Evolutionary conservation across 1,284 basidiomycete genomes (phyloP).

Genomic region (Cryptococcus sp.): DNA sequence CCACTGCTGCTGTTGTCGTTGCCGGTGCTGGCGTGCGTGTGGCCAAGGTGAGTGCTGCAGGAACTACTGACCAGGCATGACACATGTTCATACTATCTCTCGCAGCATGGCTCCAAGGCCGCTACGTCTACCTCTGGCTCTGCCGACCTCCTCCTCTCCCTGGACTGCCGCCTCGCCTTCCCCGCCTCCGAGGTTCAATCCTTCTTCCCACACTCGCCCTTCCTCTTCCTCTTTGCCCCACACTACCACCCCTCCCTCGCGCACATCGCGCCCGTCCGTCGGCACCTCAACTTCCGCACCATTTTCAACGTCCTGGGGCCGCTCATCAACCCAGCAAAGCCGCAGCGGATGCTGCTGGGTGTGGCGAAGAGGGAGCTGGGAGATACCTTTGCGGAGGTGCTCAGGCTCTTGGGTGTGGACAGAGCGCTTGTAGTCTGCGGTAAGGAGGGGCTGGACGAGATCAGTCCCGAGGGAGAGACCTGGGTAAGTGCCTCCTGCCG

Average conservation of each 20-base stretch:
- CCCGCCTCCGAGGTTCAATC: slow-evolving; percentile 59
- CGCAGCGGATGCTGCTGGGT: slow-evolving; percentile 83
- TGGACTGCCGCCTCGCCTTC: slow-evolving; percentile 76
- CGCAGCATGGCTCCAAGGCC: slow-evolving; percentile 84
- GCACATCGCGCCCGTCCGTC: slow-evolving; percentile 77
- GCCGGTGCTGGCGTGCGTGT: slow-evolving; percentile 91
- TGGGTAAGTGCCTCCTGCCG: slow-evolving; percentile 60
- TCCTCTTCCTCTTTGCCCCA: slow-evolving; percentile 89
- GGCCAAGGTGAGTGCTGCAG: slow-evolving; percentile 66
- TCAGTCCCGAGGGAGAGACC: slow-evolving; percentile 88
- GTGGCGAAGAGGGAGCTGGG: slow-evolving; percentile 85
- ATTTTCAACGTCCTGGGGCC: slow-evolving; percentile 97
- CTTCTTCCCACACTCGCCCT: slow-evolving; percentile 60
- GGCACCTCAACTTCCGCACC: slow-evolving; percentile 87
- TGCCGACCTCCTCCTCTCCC: slow-evolving; percentile 83
- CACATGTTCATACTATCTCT: not conserved
- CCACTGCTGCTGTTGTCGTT: slow-evolving; percentile 89
- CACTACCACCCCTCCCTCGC: slow-evolving; percentile 89
- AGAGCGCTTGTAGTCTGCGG: slow-evolving; percentile 93
- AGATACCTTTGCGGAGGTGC: slow-evolving; percentile 71
- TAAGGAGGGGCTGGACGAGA: slow-evolving; percentile 87
- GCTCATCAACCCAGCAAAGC: slow-evolving; percentile 85
- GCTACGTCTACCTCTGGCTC: slow-evolving; percentile 94
- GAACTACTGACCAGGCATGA: not conserved
- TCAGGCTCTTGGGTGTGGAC: slow-evolving; percentile 61